Evolutionary conservation across 768 basidiomycete species (phyloP).

Genomic region (Lentinula sp.): DNA sequence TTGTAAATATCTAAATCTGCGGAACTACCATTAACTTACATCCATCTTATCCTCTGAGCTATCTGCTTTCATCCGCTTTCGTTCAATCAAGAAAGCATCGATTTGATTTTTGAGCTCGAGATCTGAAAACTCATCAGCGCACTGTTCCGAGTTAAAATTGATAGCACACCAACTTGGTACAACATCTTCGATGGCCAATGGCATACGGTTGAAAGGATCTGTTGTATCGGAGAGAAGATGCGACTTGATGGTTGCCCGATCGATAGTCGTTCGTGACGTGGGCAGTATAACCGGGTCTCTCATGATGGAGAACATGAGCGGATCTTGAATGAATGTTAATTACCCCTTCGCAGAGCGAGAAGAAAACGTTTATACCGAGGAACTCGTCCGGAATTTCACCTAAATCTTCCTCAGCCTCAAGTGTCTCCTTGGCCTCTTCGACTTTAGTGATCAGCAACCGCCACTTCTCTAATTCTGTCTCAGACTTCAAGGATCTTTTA

Average conservation of each 20-base stretch:
- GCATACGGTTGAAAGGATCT: slow-evolving; percentile 93
- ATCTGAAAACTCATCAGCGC: slow-evolving; percentile 31
- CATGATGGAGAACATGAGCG: slow-evolving; percentile 90
- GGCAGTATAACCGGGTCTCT: slow-evolving; percentile 91
- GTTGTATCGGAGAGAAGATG: slow-evolving; percentile 86
- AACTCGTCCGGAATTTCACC: slow-evolving; percentile 96
- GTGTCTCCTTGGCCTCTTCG: slow-evolving; percentile 70
- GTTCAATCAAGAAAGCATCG: slow-evolving; percentile 60
- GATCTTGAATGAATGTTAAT: slow-evolving; percentile 44
- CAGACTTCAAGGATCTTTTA: slow-evolving; percentile 62
- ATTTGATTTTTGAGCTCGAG: slow-evolving; percentile 70
- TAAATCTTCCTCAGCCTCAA: slow-evolving; percentile 87
- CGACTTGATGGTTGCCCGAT: slow-evolving; percentile 91
- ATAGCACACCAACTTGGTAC: slow-evolving; percentile 49
- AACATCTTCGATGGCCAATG: slow-evolving; percentile 75
- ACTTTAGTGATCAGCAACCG: slow-evolving; percentile 71
- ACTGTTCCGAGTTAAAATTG: slow-evolving; percentile 7
- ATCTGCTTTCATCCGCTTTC: slow-evolving; percentile 32
- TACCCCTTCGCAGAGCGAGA: slow-evolving; percentile 7
- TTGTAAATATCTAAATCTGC: background rate
- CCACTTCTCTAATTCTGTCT: slow-evolving; percentile 68
- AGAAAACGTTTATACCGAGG: slow-evolving; percentile 53
- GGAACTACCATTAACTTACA: background rate
- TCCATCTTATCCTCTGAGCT: background rate
- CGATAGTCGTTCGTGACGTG: slow-evolving; percentile 70